Percentiles rank a stretch among this genome's conserved stretches.
These are phyloP conservation scores for Arthroderma sp. DNA, from an alignment of 2,329 filamentous ascomycete genomes.

Conservation along the genomic window DNA sequence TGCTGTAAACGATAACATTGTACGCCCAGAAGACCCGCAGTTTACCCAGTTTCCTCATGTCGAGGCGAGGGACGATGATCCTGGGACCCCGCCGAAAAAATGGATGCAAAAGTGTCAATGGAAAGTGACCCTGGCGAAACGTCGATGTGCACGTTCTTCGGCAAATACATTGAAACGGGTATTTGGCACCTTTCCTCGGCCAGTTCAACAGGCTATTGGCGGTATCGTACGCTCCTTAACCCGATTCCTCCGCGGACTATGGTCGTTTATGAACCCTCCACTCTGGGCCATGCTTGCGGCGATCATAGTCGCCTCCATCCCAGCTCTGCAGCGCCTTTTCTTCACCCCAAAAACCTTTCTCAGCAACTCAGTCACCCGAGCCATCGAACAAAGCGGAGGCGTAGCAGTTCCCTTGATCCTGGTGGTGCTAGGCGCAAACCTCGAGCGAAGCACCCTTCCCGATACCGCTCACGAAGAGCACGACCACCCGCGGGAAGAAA, in stretches of 20 bases:
- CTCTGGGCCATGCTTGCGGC: slow-evolving; percentile 93
- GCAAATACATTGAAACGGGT: slow-evolving; percentile 30
- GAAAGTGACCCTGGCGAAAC: background rate
- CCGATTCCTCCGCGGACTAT: slow-evolving; percentile 54
- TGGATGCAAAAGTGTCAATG: background rate
- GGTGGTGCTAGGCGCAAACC: slow-evolving; percentile 86
- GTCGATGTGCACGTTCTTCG: slow-evolving; percentile 13
- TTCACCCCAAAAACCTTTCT: slow-evolving; percentile 82
- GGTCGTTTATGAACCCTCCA: slow-evolving; percentile 96
- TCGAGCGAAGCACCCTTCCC: slow-evolving; percentile 79
- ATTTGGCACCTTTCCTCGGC: slow-evolving; percentile 33
- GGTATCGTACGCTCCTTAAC: slow-evolving; percentile 27
- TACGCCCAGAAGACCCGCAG: background rate
- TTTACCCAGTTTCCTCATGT: background rate
- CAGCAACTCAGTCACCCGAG: slow-evolving; percentile 82
- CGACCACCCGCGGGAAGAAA: slow-evolving; percentile 56
- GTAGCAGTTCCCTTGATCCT: slow-evolving; percentile 92
- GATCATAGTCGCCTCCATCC: slow-evolving; percentile 82
- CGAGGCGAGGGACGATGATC: background rate
- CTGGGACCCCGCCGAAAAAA: background rate
- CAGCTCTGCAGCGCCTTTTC: slow-evolving; percentile 67
- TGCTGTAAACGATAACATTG: background rate
- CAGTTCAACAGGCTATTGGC: slow-evolving; percentile 39
- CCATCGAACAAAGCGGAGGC: slow-evolving; percentile 69
- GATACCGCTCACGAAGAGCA: slow-evolving; percentile 50